Evolutionary conservation across 768 basidiomycete genomes (phyloP).

Genomic region (Suillus variegatus): DNA sequence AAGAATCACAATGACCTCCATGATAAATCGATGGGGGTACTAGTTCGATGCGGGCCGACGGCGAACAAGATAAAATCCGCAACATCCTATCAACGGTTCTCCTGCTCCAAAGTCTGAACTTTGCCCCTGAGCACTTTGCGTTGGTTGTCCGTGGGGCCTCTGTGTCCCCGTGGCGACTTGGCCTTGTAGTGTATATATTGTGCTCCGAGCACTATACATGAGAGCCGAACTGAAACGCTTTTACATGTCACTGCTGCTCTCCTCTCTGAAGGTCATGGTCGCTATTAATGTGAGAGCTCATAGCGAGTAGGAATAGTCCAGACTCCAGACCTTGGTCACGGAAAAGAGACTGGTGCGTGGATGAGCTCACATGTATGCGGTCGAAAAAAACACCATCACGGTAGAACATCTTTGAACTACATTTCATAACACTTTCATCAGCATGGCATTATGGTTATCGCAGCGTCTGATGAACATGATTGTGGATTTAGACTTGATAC

Average conservation of each 20-base stretch:
- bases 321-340: background rate
- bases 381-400: background rate
- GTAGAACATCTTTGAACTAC: background rate
- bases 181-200: background rate
- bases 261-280: background rate
- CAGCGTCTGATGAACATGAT: background rate
- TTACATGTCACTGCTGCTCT: background rate
- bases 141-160: no score
- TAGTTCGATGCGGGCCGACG: no score
- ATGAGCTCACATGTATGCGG: background rate
- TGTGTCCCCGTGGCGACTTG: no score
- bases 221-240: background rate
- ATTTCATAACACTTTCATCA: background rate
- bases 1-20: no score
- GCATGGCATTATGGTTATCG: background rate
- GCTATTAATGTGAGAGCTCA: background rate
- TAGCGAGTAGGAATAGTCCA: background rate
- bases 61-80: no score
- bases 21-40: no score
- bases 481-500: slow-evolving; percentile 55
- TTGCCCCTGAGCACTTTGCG: no score
- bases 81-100: no score
- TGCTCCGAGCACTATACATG: background rate
- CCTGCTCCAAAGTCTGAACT: no score
- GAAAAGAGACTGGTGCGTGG: background rate